Conservation (phyloP, 2,329 filamentous ascomycete genomes). For the Tolypocladium tropicale region DNA sequence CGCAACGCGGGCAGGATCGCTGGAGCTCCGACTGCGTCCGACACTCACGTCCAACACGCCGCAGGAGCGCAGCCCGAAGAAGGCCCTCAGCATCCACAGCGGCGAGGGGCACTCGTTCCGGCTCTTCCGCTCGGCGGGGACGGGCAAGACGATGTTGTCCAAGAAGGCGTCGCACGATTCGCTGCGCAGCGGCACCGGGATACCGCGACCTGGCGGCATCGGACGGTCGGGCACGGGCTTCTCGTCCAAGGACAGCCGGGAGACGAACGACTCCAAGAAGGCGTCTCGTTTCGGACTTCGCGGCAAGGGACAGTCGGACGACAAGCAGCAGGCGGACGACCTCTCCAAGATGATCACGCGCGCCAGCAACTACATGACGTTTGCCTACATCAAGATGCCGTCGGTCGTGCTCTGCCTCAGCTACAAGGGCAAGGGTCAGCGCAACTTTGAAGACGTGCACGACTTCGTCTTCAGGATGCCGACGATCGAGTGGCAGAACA, state of each 20-base stretch:
- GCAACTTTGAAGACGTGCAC: slow-evolving; percentile 93
- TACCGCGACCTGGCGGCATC: slow-evolving; percentile 30
- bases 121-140: slow-evolving; percentile 35
- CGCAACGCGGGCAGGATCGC: slow-evolving; percentile 56
- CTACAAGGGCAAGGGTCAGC: slow-evolving; percentile 92
- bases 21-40: slow-evolving; percentile 74
- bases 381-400: slow-evolving; percentile 89
- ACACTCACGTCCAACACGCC: slow-evolving; percentile 56
- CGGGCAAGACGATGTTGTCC: slow-evolving; percentile 28
- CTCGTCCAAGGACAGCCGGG: slow-evolving; percentile 26
- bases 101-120: slow-evolving; percentile 40
- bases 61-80: slow-evolving; percentile 26
- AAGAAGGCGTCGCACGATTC: slow-evolving; percentile 51
- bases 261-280: slow-evolving; percentile 32
- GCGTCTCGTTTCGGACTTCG: slow-evolving; percentile 46
- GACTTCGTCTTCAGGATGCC: slow-evolving; percentile 96
- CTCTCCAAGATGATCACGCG: slow-evolving; percentile 93
- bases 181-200: slow-evolving; percentile 27
- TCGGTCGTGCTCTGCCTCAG: slow-evolving; percentile 91
- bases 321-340: slow-evolving; percentile 63
- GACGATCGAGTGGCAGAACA: slow-evolving; percentile 91
- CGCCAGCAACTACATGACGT: slow-evolving; percentile 94
- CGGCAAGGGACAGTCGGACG: slow-evolving; percentile 54
- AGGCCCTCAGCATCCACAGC: slow-evolving; percentile 38
- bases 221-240: slow-evolving; percentile 36